A percentile compares a stretch with the other conserved stretches of the same genome.
phyloP scores from a whole-genome alignment of 257 asterid genomes.

The Salvia rosmarinus region DNA sequence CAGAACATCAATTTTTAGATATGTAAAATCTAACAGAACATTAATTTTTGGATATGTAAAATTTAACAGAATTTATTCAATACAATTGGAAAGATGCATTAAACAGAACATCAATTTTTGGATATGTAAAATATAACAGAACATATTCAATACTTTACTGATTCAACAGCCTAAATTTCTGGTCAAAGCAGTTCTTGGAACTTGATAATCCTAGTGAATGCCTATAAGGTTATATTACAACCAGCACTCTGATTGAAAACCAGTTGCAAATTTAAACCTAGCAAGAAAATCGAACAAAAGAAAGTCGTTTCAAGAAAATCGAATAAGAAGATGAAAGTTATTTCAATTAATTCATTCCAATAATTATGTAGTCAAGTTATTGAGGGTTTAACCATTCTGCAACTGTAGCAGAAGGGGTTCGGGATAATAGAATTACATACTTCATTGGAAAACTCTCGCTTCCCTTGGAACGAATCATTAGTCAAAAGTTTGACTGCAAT shows the following conservation, averaged over 20 bases:
- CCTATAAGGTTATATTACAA: not conserved
- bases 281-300: not conserved
- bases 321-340: not conserved
- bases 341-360: not conserved
- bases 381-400: not conserved
- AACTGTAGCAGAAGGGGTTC: constrained; percentile 15
- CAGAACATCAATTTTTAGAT: too few relatives aligned
- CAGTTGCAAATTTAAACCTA: not conserved
- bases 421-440: constrained; percentile 42
- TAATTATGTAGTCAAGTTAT: constrained; percentile 9
- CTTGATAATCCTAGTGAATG: not conserved
- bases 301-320: not conserved
- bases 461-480: constrained; percentile 91
- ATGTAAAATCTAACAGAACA: too few relatives aligned
- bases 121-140: too few relatives aligned
- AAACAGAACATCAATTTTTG: too few relatives aligned
- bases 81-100: too few relatives aligned
- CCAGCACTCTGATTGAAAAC: not conserved
- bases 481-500: constrained; percentile 90
- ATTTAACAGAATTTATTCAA: too few relatives aligned
- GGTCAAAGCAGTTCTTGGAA: not conserved
- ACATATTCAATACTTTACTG: too few relatives aligned
- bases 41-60: too few relatives aligned
- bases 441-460: constrained; percentile 93
- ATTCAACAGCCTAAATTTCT: too few relatives aligned